Base-by-base conservation (phyloP, 768 basidiomycete genomes). In the Lyophyllum atratum region DNA sequence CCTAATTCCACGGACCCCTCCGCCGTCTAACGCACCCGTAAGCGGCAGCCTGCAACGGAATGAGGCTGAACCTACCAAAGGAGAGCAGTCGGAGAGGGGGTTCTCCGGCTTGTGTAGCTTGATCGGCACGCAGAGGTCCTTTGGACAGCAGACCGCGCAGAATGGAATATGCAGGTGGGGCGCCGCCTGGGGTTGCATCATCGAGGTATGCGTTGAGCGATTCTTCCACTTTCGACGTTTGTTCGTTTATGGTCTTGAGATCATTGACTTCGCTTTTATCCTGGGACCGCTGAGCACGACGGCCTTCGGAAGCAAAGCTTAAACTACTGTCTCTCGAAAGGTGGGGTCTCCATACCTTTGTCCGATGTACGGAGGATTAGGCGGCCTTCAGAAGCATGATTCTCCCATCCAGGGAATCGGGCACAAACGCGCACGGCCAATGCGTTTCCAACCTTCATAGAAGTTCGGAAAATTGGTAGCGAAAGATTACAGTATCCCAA, bases 1-100 rank as follows among this genome's bases (percentile, higher is more conserved):
- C n/a, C n/a, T n/a, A n/a, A n/a, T n/a, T n/a, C n/a, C n/a, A n/a
- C 72, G 65, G 4, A 76, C 72, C 11, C 73, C 73, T 45, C 74
- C 74, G 6, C 73, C 72, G 59, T 74, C 72, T 72, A 29, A 12
- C 49, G 14, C 10, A 26, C 31, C 22, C 11, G 12, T 29, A 29
- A 17, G 8, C 17, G 25, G 8, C 40, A 21, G 24, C 6, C 1
- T 11, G 21, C 21, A 10, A 4, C 12, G 43, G 43, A 44, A 21
- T n/a, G n/a, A 11, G 37, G 29, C 5, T 42, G 21, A 28, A 64
- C 65, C 11, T 49, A 70, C 70, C 70, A 10, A 73, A 55, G 17
- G 69, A 71, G 21, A 73, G 49, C 25, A 73, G 56, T 28, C 62
- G 62, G 14, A 73, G 59, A 1, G 70, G 68, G 15, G 49, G 49